Percentiles rank a stretch among this genome's conserved stretches.
Conservation (phyloP, 768 basidiomycete genomes). For the Filobasidium wieringae region DNA sequence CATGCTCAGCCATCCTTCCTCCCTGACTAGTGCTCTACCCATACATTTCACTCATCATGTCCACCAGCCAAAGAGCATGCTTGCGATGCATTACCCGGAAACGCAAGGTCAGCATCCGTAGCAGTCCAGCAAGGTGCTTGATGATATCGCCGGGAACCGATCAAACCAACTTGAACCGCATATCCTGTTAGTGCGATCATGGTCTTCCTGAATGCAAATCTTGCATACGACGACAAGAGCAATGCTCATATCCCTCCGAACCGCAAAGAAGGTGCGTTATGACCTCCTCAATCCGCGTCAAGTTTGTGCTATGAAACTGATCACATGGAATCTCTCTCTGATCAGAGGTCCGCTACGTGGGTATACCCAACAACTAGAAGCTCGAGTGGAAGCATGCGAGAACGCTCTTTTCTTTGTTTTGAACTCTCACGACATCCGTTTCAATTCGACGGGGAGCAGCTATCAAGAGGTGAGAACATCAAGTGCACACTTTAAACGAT, state of each 20-base stretch:
- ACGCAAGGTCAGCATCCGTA: background rate
- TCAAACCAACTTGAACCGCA: background rate
- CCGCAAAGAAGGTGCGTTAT: slow-evolving; percentile 3
- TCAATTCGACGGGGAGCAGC: background rate
- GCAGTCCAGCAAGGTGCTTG: background rate
- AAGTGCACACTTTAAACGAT: background rate
- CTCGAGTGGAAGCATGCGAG: background rate
- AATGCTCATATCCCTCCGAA: background rate
- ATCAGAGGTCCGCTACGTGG: slow-evolving; percentile 1
- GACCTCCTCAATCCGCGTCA: no score
- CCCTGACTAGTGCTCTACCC: no score
- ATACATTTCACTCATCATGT: no score
- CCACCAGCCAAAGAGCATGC: background rate
- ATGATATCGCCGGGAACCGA: background rate
- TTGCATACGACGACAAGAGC: background rate
- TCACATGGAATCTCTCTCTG: no score
- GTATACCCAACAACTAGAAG: background rate
- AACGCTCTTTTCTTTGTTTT: background rate
- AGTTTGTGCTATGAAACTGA: background rate
- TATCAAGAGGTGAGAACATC: no score
- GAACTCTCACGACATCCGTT: background rate
- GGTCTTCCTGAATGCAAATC: background rate
- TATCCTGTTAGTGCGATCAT: slow-evolving; percentile 14
- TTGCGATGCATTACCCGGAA: slow-evolving; percentile 9
- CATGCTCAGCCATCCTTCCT: no score